Conservation (phyloP, 2,329 filamentous ascomycete genomes). For the Chalaropsis ovoidea region DNA sequence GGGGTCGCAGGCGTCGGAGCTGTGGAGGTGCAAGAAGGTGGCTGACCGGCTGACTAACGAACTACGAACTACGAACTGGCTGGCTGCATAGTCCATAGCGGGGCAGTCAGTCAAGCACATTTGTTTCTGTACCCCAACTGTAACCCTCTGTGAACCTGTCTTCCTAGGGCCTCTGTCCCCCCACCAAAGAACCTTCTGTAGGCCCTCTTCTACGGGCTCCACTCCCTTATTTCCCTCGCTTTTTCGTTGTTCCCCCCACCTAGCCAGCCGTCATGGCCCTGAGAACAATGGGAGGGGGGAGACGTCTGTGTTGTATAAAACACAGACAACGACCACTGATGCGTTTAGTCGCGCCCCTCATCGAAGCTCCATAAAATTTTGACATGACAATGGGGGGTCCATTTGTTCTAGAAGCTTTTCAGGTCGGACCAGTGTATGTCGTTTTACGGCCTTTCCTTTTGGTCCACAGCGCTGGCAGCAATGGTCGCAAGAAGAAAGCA, state of each 20-base stretch:
- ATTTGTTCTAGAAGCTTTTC: conserved; percentile 17
- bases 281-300: background rate
- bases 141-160: too few relatives aligned
- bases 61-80: too few relatives aligned
- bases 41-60: background rate
- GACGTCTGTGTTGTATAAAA: background rate
- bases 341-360: background rate
- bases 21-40: background rate
- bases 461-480: too few relatives aligned
- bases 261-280: background rate
- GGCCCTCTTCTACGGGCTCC: background rate
- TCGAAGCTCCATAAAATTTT: conserved; percentile 10
- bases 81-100: too few relatives aligned
- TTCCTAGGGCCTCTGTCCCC: too few relatives aligned
- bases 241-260: background rate
- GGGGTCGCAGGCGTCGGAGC: conserved; percentile 5
- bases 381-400: background rate
- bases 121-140: too few relatives aligned
- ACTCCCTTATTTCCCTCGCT: background rate
- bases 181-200: too few relatives aligned
- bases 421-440: background rate
- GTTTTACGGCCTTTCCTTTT: background rate
- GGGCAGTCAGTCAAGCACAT: too few relatives aligned
- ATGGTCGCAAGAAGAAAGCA: too few relatives aligned
- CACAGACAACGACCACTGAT: too few relatives aligned